Percentiles rank a stretch among this genome's conserved stretches.
Conservation (phyloP, 257 asterid genomes). For the Oldenlandia corymbosa region DNA sequence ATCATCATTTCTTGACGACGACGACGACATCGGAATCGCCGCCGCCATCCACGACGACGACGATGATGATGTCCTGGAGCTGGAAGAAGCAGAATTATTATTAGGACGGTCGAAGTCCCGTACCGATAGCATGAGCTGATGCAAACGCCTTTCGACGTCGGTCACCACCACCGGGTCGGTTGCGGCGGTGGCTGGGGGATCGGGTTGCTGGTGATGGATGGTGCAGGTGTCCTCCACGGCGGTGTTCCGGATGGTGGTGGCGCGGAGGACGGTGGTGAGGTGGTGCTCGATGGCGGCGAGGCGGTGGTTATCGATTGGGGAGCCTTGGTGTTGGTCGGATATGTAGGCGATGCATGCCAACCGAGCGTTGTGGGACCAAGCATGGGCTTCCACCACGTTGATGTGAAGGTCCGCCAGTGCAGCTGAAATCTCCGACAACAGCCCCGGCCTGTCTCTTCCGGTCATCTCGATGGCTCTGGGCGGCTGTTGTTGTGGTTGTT, state of each 20-base stretch:
- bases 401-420: slow-evolving; percentile 66
- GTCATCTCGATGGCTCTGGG: slow-evolving; percentile 64
- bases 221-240: slow-evolving; percentile 20
- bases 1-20: too few relatives aligned
- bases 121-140: slow-evolving; percentile 66
- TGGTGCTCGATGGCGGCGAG: slow-evolving; percentile 59
- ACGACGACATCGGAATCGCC: slow-evolving; percentile 7
- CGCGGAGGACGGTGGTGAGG: slow-evolving; percentile 56
- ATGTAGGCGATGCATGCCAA: slow-evolving; percentile 69
- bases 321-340: slow-evolving; percentile 32
- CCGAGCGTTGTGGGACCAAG: slow-evolving; percentile 72
- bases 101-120: slow-evolving; percentile 53
- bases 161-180: slow-evolving; percentile 25
- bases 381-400: slow-evolving; percentile 65
- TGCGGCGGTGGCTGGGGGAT: too few relatives aligned
- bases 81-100: too few relatives aligned
- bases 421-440: slow-evolving; percentile 79
- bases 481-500: too few relatives aligned
- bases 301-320: slow-evolving; percentile 51
- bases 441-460: slow-evolving; percentile 70
- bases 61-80: too few relatives aligned
- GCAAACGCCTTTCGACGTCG: slow-evolving; percentile 56
- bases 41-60: background rate
- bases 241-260: slow-evolving; percentile 31
- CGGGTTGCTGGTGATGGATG: slow-evolving; percentile 22